These are phyloP conservation scores for Aspergillus jensenii DNA, from an alignment of 2,329 filamentous ascomycete species.

Conservation along the genomic window DNA sequence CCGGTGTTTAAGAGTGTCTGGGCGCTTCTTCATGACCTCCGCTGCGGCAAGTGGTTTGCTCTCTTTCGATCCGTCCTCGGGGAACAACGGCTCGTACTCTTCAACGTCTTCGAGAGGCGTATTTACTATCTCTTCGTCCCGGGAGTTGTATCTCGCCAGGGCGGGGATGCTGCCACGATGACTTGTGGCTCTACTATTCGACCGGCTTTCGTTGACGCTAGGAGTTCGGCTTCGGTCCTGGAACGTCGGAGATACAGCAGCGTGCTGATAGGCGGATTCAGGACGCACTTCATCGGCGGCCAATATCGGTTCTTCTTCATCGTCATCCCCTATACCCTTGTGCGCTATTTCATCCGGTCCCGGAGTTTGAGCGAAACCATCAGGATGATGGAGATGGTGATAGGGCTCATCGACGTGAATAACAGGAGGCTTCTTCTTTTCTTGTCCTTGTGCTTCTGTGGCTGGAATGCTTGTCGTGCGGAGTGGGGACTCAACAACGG, in stretches of 20 bases:
- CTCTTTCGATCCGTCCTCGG: constrained; percentile 68
- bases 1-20: constrained; percentile 58
- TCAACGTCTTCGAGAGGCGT: constrained; percentile 83
- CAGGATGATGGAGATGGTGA: constrained; percentile 42
- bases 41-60: constrained; percentile 52
- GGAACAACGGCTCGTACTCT: constrained; percentile 93
- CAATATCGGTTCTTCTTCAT: constrained; percentile 75
- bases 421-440: constrained; percentile 38
- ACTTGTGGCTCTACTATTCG: constrained; percentile 64
- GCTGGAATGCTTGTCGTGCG: constrained; percentile 51
- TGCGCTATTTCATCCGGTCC: constrained; percentile 51
- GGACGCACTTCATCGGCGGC: constrained; percentile 82
- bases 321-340: constrained; percentile 51
- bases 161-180: constrained; percentile 58
- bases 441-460: constrained; percentile 42
- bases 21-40: constrained; percentile 56
- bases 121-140: constrained; percentile 51
- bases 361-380: constrained; percentile 51
- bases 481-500: constrained; percentile 52
- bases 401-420: constrained; percentile 76
- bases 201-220: constrained; percentile 60
- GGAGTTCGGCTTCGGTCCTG: constrained; percentile 56
- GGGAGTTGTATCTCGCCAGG: constrained; percentile 55
- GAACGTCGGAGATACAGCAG: constrained; percentile 75
- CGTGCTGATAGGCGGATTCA: constrained; percentile 66